Conservation (phyloP, 208 protist species). For the Porcisia deanei region DNA sequence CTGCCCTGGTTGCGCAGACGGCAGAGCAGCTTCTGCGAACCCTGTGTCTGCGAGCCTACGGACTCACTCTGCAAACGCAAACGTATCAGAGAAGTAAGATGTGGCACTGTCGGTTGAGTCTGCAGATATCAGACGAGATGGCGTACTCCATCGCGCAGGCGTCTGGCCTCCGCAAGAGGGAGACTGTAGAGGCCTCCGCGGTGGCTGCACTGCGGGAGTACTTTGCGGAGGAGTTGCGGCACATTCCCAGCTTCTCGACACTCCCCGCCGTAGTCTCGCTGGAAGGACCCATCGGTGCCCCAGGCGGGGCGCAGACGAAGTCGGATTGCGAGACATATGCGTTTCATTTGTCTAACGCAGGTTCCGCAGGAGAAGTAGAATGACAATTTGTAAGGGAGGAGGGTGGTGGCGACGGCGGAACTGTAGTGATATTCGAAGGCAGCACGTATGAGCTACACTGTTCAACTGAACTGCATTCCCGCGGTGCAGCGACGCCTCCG, state of each 20-base stretch:
- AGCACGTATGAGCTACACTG: no score
- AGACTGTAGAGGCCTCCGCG: slow-evolving; percentile 46
- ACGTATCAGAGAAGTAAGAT: slow-evolving; percentile 9
- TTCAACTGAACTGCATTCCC: no score
- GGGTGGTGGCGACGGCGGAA: not conserved
- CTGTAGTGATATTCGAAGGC: no score
- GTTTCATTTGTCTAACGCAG: not conserved
- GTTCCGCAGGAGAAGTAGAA: not conserved
- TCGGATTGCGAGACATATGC: not conserved
- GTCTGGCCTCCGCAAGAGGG: slow-evolving; percentile 42
- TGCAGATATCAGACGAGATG: slow-evolving; percentile 37
- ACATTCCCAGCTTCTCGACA: not conserved
- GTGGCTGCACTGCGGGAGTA: slow-evolving; percentile 20
- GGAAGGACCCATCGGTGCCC: not conserved
- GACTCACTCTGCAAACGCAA: slow-evolving; percentile 11
- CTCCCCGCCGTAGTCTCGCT: not conserved
- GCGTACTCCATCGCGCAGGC: slow-evolving; percentile 39
- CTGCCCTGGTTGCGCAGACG: not conserved
- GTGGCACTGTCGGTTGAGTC: slow-evolving; percentile 66
- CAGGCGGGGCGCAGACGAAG: not conserved
- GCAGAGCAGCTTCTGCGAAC: slow-evolving; percentile 13
- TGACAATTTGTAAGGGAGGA: not conserved
- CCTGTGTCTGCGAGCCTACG: slow-evolving; percentile 23
- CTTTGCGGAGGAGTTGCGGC: slow-evolving; percentile 11
- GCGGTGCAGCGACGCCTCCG: no score